phyloP scores from a whole-genome alignment of 768 basidiomycete species.

The Tulasnella sp. region DNA sequence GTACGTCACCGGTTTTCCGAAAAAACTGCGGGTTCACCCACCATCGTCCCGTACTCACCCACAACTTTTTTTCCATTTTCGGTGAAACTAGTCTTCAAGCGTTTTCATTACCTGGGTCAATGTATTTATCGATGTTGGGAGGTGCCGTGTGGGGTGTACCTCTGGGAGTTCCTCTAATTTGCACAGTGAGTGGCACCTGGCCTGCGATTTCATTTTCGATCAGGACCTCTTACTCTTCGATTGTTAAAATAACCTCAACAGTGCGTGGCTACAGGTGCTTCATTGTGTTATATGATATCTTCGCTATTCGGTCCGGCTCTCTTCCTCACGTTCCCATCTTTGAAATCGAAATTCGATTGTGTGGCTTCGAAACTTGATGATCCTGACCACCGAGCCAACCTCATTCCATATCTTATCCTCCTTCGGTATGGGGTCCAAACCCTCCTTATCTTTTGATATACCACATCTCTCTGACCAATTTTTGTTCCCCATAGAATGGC shows the following conservation, averaged over 20 bases:
- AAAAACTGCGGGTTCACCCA: not conserved
- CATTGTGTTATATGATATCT: slow-evolving; percentile 85
- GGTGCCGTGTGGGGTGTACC: slow-evolving; percentile 92
- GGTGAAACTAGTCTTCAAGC: slow-evolving; percentile 92
- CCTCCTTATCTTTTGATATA: not conserved
- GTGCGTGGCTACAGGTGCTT: slow-evolving; percentile 81
- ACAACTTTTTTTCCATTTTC: not conserved
- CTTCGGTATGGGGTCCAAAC: slow-evolving; percentile 30
- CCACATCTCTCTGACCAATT: not conserved
- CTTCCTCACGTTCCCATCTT: slow-evolving; percentile 63
- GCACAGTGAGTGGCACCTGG: slow-evolving; percentile 36
- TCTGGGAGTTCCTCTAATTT: slow-evolving; percentile 72
- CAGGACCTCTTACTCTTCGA: not conserved
- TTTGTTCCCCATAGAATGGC: slow-evolving; percentile 46
- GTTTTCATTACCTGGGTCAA: slow-evolving; percentile 90
- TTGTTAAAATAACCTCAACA: too few species aligned
- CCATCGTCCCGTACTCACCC: not conserved
- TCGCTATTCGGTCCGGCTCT: slow-evolving; percentile 87
- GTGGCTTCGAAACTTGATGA: slow-evolving; percentile 65
- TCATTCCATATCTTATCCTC: slow-evolving; percentile 85
- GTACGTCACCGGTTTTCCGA: slow-evolving; percentile 37
- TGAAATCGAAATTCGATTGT: slow-evolving; percentile 65
- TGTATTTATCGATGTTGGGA: slow-evolving; percentile 94
- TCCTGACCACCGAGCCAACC: slow-evolving; percentile 55
- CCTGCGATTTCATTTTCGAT: not conserved